phyloP scores from a whole-genome alignment of 2,329 filamentous ascomycete genomes.

The Fusarium solani-melongenae region DNA sequence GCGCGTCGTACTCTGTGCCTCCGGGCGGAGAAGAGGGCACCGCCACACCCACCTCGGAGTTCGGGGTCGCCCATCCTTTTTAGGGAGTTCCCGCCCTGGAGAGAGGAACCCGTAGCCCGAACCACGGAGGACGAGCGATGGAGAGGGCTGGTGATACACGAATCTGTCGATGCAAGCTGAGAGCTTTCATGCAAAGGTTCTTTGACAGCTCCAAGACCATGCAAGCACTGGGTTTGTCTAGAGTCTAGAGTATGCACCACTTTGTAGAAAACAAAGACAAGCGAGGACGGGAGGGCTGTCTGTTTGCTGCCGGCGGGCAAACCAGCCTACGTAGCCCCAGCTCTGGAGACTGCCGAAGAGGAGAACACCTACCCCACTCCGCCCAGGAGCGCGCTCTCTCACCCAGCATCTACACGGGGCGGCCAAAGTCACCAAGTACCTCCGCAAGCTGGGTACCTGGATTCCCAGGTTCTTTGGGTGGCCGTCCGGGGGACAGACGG shows the following conservation, averaged over 20 bases:
- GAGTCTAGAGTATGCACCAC: not conserved
- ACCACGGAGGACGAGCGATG: not conserved
- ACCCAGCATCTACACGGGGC: not conserved
- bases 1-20: slow-evolving; percentile 18
- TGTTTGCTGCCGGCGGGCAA: not conserved
- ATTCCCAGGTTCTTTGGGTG: slow-evolving; percentile 13
- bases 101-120: not conserved
- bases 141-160: not conserved
- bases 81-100: not conserved
- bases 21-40: slow-evolving; percentile 1
- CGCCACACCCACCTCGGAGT: not conserved
- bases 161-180: not conserved
- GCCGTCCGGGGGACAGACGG: slow-evolving; percentile 22
- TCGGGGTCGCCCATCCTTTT: slow-evolving; percentile 1
- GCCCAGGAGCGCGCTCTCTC: not conserved
- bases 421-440: not conserved
- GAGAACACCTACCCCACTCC: not conserved
- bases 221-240: not conserved
- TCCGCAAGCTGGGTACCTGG: slow-evolving; percentile 6
- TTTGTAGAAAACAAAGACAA: not conserved
- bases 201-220: not conserved
- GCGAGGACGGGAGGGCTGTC: not conserved
- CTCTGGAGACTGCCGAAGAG: slow-evolving; percentile 7
- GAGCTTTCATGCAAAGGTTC: not conserved
- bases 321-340: slow-evolving; percentile 14